A percentile compares a stretch with the other conserved stretches of the same genome.
Conservation (phyloP, 768 basidiomycete genomes). For the Rhodotorula diobovata region DNA sequence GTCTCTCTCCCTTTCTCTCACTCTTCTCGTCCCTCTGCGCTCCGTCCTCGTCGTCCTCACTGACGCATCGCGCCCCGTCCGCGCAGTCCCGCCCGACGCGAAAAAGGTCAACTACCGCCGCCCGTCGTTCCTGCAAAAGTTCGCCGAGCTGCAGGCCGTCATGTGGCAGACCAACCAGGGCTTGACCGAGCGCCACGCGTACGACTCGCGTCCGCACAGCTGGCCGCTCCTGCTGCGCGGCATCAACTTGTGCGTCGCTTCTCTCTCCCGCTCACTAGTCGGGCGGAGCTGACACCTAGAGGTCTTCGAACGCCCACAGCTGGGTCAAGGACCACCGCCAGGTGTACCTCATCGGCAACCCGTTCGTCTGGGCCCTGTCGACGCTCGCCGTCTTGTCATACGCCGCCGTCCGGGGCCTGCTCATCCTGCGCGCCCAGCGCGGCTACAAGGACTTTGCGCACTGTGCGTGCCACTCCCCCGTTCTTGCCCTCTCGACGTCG, state of each 20-base stretch:
- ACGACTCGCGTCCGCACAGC: constrained; percentile 81
- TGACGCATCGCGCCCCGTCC: neutral
- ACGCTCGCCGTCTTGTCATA: constrained; percentile 68
- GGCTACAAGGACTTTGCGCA: constrained; percentile 88
- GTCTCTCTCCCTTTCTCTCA: constrained; percentile 45
- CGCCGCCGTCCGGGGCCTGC: constrained; percentile 63
- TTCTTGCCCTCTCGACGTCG: no score
- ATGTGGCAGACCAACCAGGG: constrained; percentile 90
- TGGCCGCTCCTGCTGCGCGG: constrained; percentile 92
- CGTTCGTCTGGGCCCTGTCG: constrained; percentile 85
- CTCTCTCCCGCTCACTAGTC: neutral
- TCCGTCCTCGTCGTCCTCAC: neutral
- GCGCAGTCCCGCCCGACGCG: constrained; percentile 65
- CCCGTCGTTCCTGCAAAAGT: constrained; percentile 87
- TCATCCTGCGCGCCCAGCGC: constrained; percentile 82
- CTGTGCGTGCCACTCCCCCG: constrained; percentile 56
- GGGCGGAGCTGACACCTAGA: no score
- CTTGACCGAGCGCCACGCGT: constrained; percentile 87
- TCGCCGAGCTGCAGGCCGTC: constrained; percentile 81
- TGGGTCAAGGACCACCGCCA: constrained; percentile 97
- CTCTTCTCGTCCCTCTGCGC: neutral
- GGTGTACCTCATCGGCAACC: constrained; percentile 92
- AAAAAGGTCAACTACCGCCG: constrained; percentile 80
- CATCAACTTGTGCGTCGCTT: constrained; percentile 59
- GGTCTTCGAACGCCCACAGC: constrained; percentile 75